These are phyloP conservation scores for Fusarium protoensiforme DNA, from an alignment of 2,329 filamentous ascomycete species.

Conservation along the genomic window DNA sequence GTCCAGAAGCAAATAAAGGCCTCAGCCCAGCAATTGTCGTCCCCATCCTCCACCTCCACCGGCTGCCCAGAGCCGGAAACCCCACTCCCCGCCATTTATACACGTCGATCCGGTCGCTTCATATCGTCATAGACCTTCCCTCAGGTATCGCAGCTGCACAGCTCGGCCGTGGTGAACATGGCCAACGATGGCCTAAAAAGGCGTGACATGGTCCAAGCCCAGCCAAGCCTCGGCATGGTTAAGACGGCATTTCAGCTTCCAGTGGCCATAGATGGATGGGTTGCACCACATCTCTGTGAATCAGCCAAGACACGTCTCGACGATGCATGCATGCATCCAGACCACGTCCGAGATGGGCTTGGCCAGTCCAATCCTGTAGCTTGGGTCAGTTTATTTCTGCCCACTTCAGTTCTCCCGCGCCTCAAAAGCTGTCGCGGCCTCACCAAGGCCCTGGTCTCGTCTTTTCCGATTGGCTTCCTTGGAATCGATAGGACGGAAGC, in stretches of 20 bases:
- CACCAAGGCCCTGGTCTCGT: constrained; percentile 1
- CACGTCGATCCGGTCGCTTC: constrained; percentile 21
- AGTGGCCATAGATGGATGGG: neutral
- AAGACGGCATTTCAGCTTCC: constrained; percentile 23
- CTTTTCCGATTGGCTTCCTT: constrained; percentile 16
- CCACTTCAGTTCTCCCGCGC: neutral
- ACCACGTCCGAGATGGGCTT: constrained; percentile 23
- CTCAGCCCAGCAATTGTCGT: neutral
- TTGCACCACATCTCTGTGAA: neutral
- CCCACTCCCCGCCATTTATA: constrained; percentile 17
- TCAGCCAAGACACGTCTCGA: constrained; percentile 9
- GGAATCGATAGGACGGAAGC: neutral
- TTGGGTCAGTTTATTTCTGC: constrained; percentile 3
- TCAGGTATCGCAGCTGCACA: constrained; percentile 17
- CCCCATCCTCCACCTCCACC: constrained; percentile 6
- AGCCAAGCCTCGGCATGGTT: constrained; percentile 30
- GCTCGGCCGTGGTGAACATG: neutral
- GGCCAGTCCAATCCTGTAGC: neutral
- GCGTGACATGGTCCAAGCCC: constrained; percentile 18
- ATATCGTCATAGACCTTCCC: constrained; percentile 36
- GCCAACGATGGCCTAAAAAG: constrained; percentile 9
- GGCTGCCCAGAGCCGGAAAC: constrained; percentile 1
- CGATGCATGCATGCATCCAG: constrained; percentile 18
- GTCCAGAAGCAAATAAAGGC: neutral
- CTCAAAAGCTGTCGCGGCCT: neutral